These are phyloP conservation scores for Fragilariopsis cylindrus DNA, from an alignment of 108 stramenopile species.

Conservation along the genomic window DNA sequence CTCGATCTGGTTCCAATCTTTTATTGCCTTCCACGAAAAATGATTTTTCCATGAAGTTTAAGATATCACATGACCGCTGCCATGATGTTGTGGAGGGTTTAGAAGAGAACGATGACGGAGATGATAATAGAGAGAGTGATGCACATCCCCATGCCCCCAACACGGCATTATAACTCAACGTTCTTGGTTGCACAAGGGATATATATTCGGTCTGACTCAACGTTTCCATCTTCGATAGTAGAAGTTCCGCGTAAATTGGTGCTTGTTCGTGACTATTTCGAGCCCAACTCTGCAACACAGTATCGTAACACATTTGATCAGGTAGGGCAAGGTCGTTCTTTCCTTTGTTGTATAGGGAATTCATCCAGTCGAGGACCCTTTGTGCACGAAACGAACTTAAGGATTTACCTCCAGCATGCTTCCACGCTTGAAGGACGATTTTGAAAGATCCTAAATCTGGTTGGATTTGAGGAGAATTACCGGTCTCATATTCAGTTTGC, in stretches of 20 bases:
- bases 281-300: constrained; percentile 67
- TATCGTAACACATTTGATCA: constrained; percentile 59
- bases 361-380: constrained; percentile 74
- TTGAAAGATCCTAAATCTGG: constrained; percentile 52
- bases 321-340: constrained; percentile 56
- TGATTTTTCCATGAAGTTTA: constrained; percentile 58
- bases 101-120: constrained; percentile 5
- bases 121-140: neutral
- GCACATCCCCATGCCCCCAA: constrained; percentile 61
- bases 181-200: constrained; percentile 31
- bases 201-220: constrained; percentile 11
- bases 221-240: constrained; percentile 66
- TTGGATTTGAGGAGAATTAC: constrained; percentile 41
- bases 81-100: constrained; percentile 20
- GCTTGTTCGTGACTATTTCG: constrained; percentile 49
- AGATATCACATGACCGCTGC: constrained; percentile 49
- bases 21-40: constrained; percentile 35
- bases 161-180: constrained; percentile 62
- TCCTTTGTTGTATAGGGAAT: constrained; percentile 35
- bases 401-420: constrained; percentile 21
- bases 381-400: constrained; percentile 41
- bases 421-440: constrained; percentile 44
- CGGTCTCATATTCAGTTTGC: constrained; percentile 50
- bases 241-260: constrained; percentile 57
- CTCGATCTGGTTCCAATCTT: constrained; percentile 40